Evolutionary conservation across 2,329 filamentous ascomycete genomes (phyloP).

Genomic region (Cordyceps cateniannulata): DNA sequence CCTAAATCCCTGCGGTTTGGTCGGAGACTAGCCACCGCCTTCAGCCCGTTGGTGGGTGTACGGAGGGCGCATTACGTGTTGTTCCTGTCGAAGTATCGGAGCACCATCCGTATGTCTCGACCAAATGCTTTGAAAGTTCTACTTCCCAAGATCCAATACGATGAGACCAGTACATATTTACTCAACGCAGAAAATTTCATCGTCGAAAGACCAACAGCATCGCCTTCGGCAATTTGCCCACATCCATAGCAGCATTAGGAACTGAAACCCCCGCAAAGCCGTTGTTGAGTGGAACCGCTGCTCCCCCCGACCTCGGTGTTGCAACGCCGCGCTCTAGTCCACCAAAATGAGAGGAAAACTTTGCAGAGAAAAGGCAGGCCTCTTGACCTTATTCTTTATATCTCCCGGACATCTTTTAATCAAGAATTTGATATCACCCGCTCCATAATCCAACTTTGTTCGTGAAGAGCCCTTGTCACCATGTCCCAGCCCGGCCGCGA

Average conservation of each 20-base stretch:
- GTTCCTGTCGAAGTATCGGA: too few species aligned
- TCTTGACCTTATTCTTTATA: neutral
- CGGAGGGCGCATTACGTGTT: neutral
- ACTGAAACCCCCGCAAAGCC: neutral
- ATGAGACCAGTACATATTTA: neutral
- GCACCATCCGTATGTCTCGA: neutral
- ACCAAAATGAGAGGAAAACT: neutral
- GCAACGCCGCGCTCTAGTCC: neutral
- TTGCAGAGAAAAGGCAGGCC: neutral
- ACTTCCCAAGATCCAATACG: neutral
- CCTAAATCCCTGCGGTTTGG: neutral
- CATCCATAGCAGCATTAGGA: neutral
- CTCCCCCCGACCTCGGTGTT: constrained; percentile 6
- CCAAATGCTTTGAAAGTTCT: neutral
- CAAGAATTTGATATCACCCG: neutral
- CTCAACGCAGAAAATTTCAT: neutral
- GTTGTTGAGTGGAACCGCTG: constrained; percentile 2
- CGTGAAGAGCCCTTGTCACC: neutral
- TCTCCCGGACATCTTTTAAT: too few species aligned
- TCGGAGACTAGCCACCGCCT: neutral
- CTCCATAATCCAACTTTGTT: neutral
- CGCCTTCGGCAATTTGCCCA: neutral
- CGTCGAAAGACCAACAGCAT: neutral
- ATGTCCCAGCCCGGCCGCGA: constrained; percentile 12
- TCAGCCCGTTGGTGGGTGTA: neutral